Evolutionary conservation across 2,329 filamentous ascomycete species (phyloP), one percentile per base, ranked within the genome.

Genomic region (Capronia epimyces): DNA sequence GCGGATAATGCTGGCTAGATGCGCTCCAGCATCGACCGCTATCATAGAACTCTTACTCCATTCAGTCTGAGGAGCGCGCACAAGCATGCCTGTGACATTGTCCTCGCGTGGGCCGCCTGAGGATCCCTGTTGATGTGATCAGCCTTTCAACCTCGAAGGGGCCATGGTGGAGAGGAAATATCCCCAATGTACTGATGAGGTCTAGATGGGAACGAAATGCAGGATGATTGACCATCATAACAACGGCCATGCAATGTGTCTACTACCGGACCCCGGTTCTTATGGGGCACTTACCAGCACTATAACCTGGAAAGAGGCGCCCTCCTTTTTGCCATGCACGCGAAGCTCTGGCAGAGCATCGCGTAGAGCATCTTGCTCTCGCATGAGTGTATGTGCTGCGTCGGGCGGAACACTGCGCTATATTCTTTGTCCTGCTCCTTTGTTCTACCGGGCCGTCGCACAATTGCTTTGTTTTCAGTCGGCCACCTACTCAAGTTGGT

Each of bases 1-100:
- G 42, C 80, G 78, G n/a, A 82, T 81, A 50, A 98, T 95, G 49
- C 88, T 83, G 22, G 87, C 83, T 34, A 98, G 79, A 66, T 96
- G 87, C 25, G 90, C 88, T 42, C 93, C 93, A 8, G 89, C 90
- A 72, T 98, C 93, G 46, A 98, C 85, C n/a, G 91, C 89, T 22
- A 97, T 75, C 34, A 96, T 69, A 0, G 89, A 96, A 39, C 86
- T 84, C 62, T 83, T 86, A 43, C 78, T 75, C 93, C 93, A 98
- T 55, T 83, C 80, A 46, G 85, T 80, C 24, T 83, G 80, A 8
- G 85, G 77, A 3, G 91, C 91, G 41, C 91, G 85, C 41, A 97
- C 87, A 16, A 98, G 80, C 51, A 97, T 82, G 2, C 89, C 88
- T 0, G 91, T 96, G 20, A 88, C 86, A 66, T 90, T 93, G 67